These are phyloP conservation scores for Blastobotrys buckinghamii DNA, from an alignment of 1,139 yeast species.

Conservation along the genomic window DNA sequence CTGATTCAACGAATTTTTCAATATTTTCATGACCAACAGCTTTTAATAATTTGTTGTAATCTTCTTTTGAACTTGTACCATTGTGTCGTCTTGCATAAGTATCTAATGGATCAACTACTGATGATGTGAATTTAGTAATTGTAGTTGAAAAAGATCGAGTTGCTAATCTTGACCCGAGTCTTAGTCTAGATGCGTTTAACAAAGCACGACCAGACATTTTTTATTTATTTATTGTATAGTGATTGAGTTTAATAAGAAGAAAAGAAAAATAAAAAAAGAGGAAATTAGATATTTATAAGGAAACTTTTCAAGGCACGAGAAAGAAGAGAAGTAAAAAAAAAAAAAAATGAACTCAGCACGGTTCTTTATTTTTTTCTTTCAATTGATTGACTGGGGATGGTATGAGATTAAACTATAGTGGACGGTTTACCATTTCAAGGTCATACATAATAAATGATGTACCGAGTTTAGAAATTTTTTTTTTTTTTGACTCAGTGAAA, in stretches of 20 bases:
- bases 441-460: no score
- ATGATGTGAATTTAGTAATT: constrained; percentile 44
- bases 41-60: constrained; percentile 59
- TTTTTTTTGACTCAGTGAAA: constrained; percentile 11
- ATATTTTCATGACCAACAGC: constrained; percentile 62
- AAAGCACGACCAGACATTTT: constrained; percentile 15
- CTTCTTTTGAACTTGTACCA: constrained; percentile 64
- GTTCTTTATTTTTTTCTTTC: no score
- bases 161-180: not conserved
- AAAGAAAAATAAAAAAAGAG: not conserved
- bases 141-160: constrained; percentile 7
- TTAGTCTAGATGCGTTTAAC: constrained; percentile 11
- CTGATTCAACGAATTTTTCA: constrained; percentile 61
- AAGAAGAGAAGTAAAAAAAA: constrained; percentile 1
- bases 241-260: not conserved
- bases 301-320: not conserved
- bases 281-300: not conserved
- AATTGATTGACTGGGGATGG: no score
- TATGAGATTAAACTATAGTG: no score
- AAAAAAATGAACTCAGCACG: no score
- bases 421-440: no score
- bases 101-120: constrained; percentile 46
- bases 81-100: constrained; percentile 87
- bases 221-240: not conserved
- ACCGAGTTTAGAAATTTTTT: constrained; percentile 1